Evolutionary conservation across 129 eudicot species (phyloP), one percentile per base, ranked within the genome.

Genomic region (Artemisia argyi): DNA sequence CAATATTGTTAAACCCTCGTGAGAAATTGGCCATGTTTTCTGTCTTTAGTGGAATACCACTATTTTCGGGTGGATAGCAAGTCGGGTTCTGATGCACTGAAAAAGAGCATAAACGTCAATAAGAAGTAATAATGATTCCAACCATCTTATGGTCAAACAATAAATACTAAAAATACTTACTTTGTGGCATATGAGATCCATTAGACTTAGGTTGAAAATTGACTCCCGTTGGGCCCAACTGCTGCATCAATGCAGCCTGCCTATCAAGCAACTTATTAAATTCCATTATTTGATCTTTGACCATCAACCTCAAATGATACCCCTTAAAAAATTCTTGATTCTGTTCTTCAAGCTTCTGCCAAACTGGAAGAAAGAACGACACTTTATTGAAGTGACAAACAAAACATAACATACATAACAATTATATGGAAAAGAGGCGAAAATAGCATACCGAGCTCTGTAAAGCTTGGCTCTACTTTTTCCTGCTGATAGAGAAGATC

Each of bases 321-420:
- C 91, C 96, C 83, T 81, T 79, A 82, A 92, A 92, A 73, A 92
- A 92, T 13, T 92, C 96, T 58, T 71, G 91, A 85, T 92, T 89
- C 78, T 92, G 84, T 80, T 92, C 83, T 81, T 92, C 97, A 26
- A 92, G 97, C 69, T 78, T 83, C 79, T 84, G 84, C 97, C 97
- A 92, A 47, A 92, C 97, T 92, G 30, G 11, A 75, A 65, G 42
- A 73, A 50, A 65, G 7, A 66, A 30, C 24, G 61, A 71, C 19
- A 46, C 19, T 35, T 50, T 48, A 47, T n/a, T 49, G 7, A 30
- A 73, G 9, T 22, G 64, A 74, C 30, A 66, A 42, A 66, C 46
- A 47, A 72, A 15, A 24, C 22, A 47, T 68, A 15, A 24, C 22
- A 13, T 22, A 69, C 10, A 30, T 26, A 10, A 50, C 61, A 48